These are phyloP conservation scores for Bolboschoenoplectus hybrid DNA, from an alignment of 202 grass and related monocot genomes.

Conservation along the genomic window DNA sequence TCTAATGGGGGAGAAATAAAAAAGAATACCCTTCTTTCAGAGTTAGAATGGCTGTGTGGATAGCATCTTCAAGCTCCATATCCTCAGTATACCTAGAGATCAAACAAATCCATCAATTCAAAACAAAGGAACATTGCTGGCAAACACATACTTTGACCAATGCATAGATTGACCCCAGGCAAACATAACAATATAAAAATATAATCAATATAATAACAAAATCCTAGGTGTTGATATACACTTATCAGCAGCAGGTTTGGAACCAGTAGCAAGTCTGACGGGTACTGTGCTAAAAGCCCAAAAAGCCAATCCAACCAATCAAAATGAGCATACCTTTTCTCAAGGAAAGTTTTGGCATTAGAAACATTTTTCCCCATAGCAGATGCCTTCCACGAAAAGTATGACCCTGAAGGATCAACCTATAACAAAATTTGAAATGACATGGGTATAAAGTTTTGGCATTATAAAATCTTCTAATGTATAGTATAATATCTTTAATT, in stretches of 20 bases:
- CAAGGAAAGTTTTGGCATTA: slow-evolving; percentile 97
- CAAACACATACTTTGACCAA: neutral
- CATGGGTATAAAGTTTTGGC: no score
- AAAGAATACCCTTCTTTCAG: slow-evolving; percentile 93
- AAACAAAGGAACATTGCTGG: neutral
- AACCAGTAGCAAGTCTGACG: neutral
- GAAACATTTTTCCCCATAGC: slow-evolving; percentile 99
- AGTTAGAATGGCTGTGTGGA: slow-evolving; percentile 97
- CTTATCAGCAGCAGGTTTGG: no score
- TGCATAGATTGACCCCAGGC: no score
- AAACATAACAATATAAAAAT: neutral
- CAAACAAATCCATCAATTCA: neutral
- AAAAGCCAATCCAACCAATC: neutral
- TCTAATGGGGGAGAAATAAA: neutral
- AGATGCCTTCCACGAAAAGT: slow-evolving; percentile 99
- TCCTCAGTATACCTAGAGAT: slow-evolving; percentile 83
- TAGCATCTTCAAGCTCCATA: slow-evolving; percentile 99
- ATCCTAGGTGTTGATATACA: neutral
- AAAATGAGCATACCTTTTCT: slow-evolving; percentile 67
- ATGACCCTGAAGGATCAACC: slow-evolving; percentile 95
- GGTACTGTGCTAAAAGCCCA: neutral
- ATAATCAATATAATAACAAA: neutral
- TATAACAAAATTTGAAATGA: no score
- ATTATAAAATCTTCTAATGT: no score
- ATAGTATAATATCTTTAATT: no score